Evolutionary conservation across 2,329 filamentous ascomycete genomes (phyloP).

Genomic region (Talaromyces sp.): DNA sequence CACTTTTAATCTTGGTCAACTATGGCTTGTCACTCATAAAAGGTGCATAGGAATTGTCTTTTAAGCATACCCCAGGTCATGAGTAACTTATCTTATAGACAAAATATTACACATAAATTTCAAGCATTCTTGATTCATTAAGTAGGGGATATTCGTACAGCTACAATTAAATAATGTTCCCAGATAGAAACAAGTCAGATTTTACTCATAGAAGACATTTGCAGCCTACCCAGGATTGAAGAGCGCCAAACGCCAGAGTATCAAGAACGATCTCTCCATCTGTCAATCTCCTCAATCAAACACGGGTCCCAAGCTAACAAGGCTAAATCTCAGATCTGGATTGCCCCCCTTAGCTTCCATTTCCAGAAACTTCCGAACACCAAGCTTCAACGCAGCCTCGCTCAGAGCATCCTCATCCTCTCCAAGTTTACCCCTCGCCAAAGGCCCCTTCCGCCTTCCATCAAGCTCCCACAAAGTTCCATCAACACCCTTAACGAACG

Average conservation of each 20-base stretch:
- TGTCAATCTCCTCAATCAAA: conserved; percentile 47
- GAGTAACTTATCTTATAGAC: background rate
- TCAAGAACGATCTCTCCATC: background rate
- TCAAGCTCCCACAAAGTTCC: conserved; percentile 81
- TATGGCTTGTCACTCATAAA: too few species aligned
- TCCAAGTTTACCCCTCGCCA: conserved; percentile 65
- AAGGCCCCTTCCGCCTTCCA: conserved; percentile 71
- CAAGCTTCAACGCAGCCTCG: conserved; percentile 72
- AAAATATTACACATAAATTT: too few species aligned
- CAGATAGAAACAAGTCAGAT: too few species aligned
- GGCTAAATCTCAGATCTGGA: conserved; percentile 61
- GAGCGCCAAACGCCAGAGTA: background rate
- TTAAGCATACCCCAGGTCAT: background rate
- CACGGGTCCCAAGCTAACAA: conserved; percentile 61
- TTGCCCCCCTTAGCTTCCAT: conserved; percentile 61
- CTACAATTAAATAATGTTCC: too few species aligned
- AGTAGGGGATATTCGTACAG: too few species aligned
- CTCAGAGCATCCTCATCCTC: conserved; percentile 72
- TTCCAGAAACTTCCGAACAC: conserved; percentile 64
- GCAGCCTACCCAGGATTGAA: too few species aligned
- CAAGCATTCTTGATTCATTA: too few species aligned
- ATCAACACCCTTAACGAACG: conserved; percentile 78
- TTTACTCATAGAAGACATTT: too few species aligned
- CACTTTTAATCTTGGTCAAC: too few species aligned
- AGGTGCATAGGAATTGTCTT: too few species aligned